Evolutionary conservation across 306 rosid genomes (phyloP), one percentile per base, ranked within the genome.

Genomic region (Geum urbanum): DNA sequence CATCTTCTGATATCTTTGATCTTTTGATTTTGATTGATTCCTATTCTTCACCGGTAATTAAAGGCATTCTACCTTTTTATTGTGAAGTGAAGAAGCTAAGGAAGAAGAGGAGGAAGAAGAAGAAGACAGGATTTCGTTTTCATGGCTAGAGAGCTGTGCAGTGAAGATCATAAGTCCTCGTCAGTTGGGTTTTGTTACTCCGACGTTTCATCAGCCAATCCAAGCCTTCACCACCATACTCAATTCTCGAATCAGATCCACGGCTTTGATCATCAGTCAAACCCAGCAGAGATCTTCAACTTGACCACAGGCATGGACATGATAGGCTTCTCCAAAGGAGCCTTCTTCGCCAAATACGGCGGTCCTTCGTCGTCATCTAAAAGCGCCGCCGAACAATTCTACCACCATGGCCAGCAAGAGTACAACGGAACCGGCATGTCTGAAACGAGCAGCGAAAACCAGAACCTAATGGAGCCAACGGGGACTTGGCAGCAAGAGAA

Each of bases 261-360:
- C 76, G 82, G 82, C 32, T 92, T 81, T 22, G 87, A 79, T 16
- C 84, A 79, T 16, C 84, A 78, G 22, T 68, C 87, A 24, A 89
- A 83, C 74, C 78, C 87, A 3, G 85, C 73, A 3, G 89, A 87
- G 73, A 89, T 92, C 76, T 87, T 86, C 85, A 89, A 84, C 81
- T 80, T 91, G 76, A 79, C 85, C 53, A 80, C 92, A 4, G 86
- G 88, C 53, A 88, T 91, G 86, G 95, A 86, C 62, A 86, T 83
- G 89, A 82, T 86, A 78, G 95, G 91, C 51, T 91, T 88, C 66
- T 75, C 92, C 59, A 70, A 77, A 64, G 68, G 55, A 43, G 66
- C 45, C 55, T 80, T 80, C 75, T 76, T 80, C 54, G 18, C 47
- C 48, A 85, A 75, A 63, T 74, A 70, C 18, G 75, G 64, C 3